Percentiles rank a stretch among this genome's conserved stretches.
phyloP scores from a whole-genome alignment of 768 basidiomycete species.

The Phylloporus arenicola region DNA sequence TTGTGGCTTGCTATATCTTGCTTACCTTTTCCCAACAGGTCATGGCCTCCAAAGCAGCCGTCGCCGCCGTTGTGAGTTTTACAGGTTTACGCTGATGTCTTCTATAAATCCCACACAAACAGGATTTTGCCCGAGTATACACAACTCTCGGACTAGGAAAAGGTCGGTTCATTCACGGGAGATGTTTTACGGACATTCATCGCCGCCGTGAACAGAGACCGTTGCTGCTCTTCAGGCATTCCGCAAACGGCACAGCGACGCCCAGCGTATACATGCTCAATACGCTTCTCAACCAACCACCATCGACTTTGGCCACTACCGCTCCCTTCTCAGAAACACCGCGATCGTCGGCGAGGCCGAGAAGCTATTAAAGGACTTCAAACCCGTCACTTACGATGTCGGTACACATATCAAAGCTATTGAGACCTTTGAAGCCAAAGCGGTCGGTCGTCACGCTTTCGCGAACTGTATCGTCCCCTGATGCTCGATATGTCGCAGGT shows the following conservation, averaged over 20 bases:
- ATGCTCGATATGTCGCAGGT: conserved; percentile 46
- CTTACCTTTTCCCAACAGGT: conserved; percentile 13
- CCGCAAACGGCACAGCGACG: conserved; percentile 92
- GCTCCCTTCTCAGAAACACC: conserved; percentile 86
- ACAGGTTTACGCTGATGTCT: neutral
- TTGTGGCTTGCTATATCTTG: neutral
- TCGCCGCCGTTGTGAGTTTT: conserved; percentile 55
- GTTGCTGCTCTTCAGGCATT: conserved; percentile 87
- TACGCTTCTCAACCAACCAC: conserved; percentile 69
- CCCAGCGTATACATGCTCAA: conserved; percentile 64
- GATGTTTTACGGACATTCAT: conserved; percentile 1
- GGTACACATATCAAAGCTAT: conserved; percentile 87
- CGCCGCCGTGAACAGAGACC: conserved; percentile 55
- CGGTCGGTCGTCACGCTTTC: conserved; percentile 50
- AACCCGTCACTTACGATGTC: conserved; percentile 93
- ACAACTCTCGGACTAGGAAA: conserved; percentile 79
- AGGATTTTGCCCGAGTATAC: conserved; percentile 86
- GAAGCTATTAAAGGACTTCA: conserved; percentile 83
- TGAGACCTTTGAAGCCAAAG: conserved; percentile 93
- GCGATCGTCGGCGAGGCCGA: conserved; percentile 89
- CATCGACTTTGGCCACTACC: conserved; percentile 90
- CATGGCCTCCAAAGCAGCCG: conserved; percentile 72
- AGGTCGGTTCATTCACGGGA: conserved; percentile 39
- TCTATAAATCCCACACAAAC: conserved; percentile 11
- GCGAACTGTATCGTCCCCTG: conserved; percentile 1